Conservation (phyloP, 257 asterid genomes). For the Nicotiana tabacum region DNA sequence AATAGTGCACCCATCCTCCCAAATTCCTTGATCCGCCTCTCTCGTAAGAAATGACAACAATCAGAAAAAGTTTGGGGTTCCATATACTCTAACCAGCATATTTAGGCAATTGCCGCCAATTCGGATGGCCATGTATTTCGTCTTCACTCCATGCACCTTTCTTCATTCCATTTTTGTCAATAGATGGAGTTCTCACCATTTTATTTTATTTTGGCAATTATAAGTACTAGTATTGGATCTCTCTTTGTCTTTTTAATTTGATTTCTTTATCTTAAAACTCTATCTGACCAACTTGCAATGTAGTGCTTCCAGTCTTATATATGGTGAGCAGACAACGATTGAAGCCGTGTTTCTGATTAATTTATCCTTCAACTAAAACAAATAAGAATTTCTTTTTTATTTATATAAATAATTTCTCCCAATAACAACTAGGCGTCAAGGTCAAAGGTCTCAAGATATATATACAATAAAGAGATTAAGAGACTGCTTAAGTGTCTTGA, state of each 20-base stretch:
- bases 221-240: too few relatives aligned
- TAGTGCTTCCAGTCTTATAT: background rate
- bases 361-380: background rate
- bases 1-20: too few relatives aligned
- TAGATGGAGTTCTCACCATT: slow-evolving; percentile 31
- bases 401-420: background rate
- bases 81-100: slow-evolving; percentile 3
- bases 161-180: slow-evolving; percentile 33
- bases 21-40: too few relatives aligned
- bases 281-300: background rate
- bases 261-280: background rate
- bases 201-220: background rate
- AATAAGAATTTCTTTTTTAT: background rate
- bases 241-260: background rate
- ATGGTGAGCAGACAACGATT: background rate
- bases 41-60: background rate
- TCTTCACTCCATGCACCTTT: slow-evolving; percentile 46
- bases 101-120: slow-evolving; percentile 33
- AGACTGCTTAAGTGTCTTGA: background rate
- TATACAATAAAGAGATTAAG: background rate
- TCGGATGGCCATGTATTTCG: slow-evolving; percentile 29
- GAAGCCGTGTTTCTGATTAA: background rate
- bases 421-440: background rate
- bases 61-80: background rate
- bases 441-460: background rate